These are phyloP conservation scores for Cruciata laevipes DNA, from an alignment of 257 asterid species.

Conservation along the genomic window DNA sequence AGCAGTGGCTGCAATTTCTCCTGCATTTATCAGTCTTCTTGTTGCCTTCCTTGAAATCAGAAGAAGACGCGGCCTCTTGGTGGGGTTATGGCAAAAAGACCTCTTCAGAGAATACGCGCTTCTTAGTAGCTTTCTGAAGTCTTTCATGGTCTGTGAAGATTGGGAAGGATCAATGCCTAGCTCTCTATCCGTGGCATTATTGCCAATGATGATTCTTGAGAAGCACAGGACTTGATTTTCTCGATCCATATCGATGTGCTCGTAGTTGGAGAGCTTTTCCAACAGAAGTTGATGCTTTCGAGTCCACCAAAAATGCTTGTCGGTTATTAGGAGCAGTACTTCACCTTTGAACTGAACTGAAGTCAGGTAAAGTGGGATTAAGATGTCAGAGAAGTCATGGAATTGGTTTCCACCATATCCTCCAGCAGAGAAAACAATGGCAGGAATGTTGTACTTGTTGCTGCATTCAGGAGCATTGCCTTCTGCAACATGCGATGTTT, in stretches of 20 bases:
- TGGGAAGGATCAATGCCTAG: constrained; percentile 25
- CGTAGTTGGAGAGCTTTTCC: constrained; percentile 29
- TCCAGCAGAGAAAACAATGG: constrained; percentile 46
- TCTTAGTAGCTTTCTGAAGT: constrained; percentile 35
- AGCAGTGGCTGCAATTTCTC: constrained; percentile 25
- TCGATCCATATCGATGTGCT: constrained; percentile 31
- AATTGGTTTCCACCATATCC: constrained; percentile 44
- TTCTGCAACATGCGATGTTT: neutral
- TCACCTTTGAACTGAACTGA: constrained; percentile 29
- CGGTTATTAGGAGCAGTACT: constrained; percentile 32
- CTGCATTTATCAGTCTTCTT: constrained; percentile 29
- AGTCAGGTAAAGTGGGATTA: constrained; percentile 46
- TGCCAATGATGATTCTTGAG: constrained; percentile 37
- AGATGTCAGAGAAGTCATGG: constrained; percentile 53
- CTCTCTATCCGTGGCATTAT: constrained; percentile 32
- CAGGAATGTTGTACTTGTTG: constrained; percentile 28
- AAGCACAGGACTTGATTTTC: constrained; percentile 35
- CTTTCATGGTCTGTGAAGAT: constrained; percentile 23
- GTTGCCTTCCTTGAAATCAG: constrained; percentile 33
- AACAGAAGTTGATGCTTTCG: constrained; percentile 25
- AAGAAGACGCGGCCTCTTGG: constrained; percentile 33
- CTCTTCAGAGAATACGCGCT: constrained; percentile 31
- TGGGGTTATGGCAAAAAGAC: neutral
- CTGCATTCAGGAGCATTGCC: constrained; percentile 31
- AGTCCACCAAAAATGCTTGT: constrained; percentile 26